Evolutionary conservation across 164 flowering plant genomes (phyloP).

Genomic region (Tetrastigma voinierianum): DNA sequence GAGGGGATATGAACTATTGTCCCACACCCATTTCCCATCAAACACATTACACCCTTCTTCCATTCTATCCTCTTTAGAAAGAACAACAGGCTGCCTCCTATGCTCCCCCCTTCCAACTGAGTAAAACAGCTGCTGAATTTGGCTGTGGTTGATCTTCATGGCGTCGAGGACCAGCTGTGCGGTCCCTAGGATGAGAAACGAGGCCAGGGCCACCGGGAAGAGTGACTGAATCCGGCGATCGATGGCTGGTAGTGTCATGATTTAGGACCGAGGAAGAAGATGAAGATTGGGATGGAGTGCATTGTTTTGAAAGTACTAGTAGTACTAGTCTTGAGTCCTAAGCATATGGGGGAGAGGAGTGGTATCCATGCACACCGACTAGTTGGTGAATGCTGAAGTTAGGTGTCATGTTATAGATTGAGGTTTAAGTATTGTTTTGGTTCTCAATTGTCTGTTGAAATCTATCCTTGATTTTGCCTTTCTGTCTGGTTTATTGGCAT

Average conservation of each 20-base stretch:
- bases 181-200: constrained; percentile 46
- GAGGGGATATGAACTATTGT: constrained; percentile 56
- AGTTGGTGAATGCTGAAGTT: too few species aligned
- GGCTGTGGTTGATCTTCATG: constrained; percentile 18
- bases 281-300: background rate
- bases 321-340: too few species aligned
- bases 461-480: too few species aligned
- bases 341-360: too few species aligned
- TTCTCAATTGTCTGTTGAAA: too few species aligned
- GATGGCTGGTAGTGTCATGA: constrained; percentile 17
- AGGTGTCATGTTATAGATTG: too few species aligned
- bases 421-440: too few species aligned
- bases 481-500: too few species aligned
- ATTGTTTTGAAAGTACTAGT: background rate
- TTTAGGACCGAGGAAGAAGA: constrained; percentile 4
- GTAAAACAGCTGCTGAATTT: constrained; percentile 5
- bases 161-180: constrained; percentile 37
- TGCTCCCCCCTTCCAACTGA: constrained; percentile 3
- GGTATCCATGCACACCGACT: too few species aligned
- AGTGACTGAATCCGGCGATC: constrained; percentile 39
- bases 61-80: constrained; percentile 25
- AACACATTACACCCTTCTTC: constrained; percentile 59
- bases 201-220: constrained; percentile 45
- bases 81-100: constrained; percentile 12
- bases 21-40: constrained; percentile 82